Evolutionary conservation across 768 basidiomycete genomes (phyloP), one percentile per base, ranked within the genome.

Genomic region (Amylocystis lapponica): DNA sequence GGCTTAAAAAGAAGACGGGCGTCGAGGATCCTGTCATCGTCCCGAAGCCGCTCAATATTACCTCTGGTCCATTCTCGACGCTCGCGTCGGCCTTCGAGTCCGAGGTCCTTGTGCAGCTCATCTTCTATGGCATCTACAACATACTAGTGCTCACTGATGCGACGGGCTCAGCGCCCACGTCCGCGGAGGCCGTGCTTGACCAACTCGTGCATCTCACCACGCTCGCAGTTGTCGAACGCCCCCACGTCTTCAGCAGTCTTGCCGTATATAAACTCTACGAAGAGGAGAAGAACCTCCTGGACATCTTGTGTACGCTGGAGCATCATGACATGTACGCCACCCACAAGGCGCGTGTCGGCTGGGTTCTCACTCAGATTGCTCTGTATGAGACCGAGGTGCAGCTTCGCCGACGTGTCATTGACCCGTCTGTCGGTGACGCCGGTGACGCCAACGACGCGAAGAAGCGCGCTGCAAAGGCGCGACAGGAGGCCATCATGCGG

Each of bases 401-500:
- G 14, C 61, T 58, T 7, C 71, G 74, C 7, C 74, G 81, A 12
- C 68, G 66, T 27, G 60, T 74, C 6, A 57, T 67, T 3, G 67
- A 74, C 22, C 54, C 58, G 10, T 55, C 61, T 5, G 53, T 61
- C 4, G 59, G 59, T 4, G 53, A 61, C 12, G 60, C 65, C 1
- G 56, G 69, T 19, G 76, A 83, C 47, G 64, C 77, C 3, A 83
- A 79, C 45, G 82, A 83, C 44, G 75, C 79, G 32, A 87, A 84
- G 70, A 90, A 89, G 59, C 72, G 72, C 22, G 89, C 92, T 4
- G 92, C 89, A 7, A 91, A 92, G 60, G 86, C 81, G 11, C 72
- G 94, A n/a, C 86, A 96, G 60, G 88, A 86, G 47, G 85, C 87
- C 0, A 89, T 99, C 55, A 89, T 99, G 91, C 79, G 82, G 56